These are phyloP conservation scores for Colletotrichum cuscutae DNA, from an alignment of 2,329 filamentous ascomycete species.

Conservation along the genomic window DNA sequence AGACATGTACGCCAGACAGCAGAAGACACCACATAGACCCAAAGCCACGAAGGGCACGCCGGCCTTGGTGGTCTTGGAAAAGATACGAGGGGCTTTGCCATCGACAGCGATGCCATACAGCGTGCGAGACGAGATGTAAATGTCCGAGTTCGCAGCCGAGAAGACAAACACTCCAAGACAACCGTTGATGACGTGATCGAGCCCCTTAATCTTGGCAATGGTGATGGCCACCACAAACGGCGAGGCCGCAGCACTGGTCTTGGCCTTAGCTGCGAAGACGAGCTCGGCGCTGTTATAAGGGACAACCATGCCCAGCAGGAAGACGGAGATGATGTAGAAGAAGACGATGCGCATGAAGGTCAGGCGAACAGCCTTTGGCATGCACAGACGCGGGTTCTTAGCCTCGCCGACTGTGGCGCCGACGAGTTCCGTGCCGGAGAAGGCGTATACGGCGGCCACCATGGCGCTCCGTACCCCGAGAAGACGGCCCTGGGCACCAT, in stretches of 20 bases:
- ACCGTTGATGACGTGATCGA: constrained; percentile 28
- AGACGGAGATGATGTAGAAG: constrained; percentile 74
- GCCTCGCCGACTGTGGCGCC: constrained; percentile 77
- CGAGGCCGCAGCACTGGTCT: constrained; percentile 43
- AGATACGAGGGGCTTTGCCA: constrained; percentile 49
- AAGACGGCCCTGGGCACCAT: constrained; percentile 48
- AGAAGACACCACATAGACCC: constrained; percentile 47
- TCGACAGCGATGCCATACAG: constrained; percentile 52
- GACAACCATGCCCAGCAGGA: constrained; percentile 74
- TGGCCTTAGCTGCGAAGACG: constrained; percentile 52
- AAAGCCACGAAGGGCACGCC: constrained; percentile 56
- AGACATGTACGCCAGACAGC: constrained; percentile 53
- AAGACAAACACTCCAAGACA: constrained; percentile 27
- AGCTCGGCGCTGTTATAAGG: constrained; percentile 64
- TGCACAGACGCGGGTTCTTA: constrained; percentile 73
- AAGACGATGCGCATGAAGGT: constrained; percentile 77
- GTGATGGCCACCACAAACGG: constrained; percentile 26
- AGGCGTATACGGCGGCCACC: constrained; percentile 51
- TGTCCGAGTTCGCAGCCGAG: constrained; percentile 20
- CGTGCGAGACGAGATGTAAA: constrained; percentile 52
- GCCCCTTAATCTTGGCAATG: constrained; percentile 20
- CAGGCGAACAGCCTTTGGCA: constrained; percentile 74
- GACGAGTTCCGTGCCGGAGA: constrained; percentile 70
- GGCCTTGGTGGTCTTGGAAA: constrained; percentile 46
- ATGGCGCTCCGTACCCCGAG: constrained; percentile 52